phyloP scores from a whole-genome alignment of 2,329 filamentous ascomycete species.

The Fusarium devonianum region DNA sequence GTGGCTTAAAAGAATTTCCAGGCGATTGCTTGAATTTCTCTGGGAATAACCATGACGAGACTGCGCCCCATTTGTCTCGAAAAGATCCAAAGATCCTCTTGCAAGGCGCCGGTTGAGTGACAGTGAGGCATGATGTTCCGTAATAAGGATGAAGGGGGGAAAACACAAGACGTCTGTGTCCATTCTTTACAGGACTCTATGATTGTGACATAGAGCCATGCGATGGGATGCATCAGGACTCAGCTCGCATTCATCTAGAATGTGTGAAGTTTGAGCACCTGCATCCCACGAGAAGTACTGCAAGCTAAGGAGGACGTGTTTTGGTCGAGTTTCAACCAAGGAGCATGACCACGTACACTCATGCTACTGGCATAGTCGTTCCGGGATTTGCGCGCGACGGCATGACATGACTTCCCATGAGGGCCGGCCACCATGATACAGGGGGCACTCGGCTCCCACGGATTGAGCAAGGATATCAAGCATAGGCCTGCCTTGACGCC shows the following conservation, averaged over 20 bases:
- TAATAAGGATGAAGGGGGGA: too few species aligned
- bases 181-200: too few species aligned
- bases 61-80: too few species aligned
- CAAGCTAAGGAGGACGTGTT: neutral
- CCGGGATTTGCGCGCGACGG: slow-evolving; percentile 2
- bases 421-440: slow-evolving; percentile 4
- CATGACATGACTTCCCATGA: slow-evolving; percentile 13
- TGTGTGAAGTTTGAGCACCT: neutral
- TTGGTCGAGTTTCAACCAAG: neutral
- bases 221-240: neutral
- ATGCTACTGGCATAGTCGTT: slow-evolving; percentile 14
- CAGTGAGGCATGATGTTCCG: too few species aligned
- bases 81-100: too few species aligned
- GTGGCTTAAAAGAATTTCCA: neutral
- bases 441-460: slow-evolving; percentile 13
- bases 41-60: too few species aligned
- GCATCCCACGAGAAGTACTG: slow-evolving; percentile 2
- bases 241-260: neutral
- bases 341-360: slow-evolving; percentile 15
- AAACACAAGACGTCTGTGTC: too few species aligned
- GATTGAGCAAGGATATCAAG: slow-evolving; percentile 1
- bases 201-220: neutral
- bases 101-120: too few species aligned
- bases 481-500: slow-evolving; percentile 13
- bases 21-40: too few species aligned